These are phyloP conservation scores for Backusella westeae DNA, from an alignment of 192 early-diverging fungal genomes.

Conservation along the genomic window DNA sequence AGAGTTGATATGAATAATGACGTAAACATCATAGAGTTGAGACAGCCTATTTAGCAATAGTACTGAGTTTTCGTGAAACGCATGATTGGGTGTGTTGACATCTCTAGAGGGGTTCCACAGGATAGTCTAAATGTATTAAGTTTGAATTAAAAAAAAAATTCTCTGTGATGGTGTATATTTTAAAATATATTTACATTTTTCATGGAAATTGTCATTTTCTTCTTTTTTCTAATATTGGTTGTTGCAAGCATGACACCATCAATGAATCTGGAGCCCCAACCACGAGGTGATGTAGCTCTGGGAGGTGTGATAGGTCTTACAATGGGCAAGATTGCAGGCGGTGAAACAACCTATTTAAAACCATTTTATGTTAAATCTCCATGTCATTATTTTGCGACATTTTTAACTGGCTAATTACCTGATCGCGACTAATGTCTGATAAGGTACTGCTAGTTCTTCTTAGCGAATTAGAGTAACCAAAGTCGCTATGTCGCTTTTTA, in stretches of 20 bases:
- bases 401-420: neutral
- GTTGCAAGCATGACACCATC: conserved; percentile 11
- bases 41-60: conserved; percentile 54
- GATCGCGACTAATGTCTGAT: neutral
- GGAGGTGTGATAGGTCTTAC: neutral
- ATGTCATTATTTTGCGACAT: neutral
- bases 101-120: conserved; percentile 78
- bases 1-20: conserved; percentile 55
- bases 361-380: neutral
- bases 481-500: neutral
- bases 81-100: conserved; percentile 64
- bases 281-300: neutral
- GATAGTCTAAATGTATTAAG: conserved; percentile 51
- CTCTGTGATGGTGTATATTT: neutral
- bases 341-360: conserved; percentile 4
- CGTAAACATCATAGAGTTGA: conserved; percentile 49
- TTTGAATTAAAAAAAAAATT: neutral
- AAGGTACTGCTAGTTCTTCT: neutral
- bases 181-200: conserved; percentile 48
- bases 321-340: neutral
- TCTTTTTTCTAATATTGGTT: conserved; percentile 38
- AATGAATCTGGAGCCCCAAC: conserved; percentile 6
- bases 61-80: conserved; percentile 60
- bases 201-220: conserved; percentile 56
- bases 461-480: neutral